Base-by-base conservation (phyloP, 805 yeast species). In the Wickerhamiella sergipiensis region DNA sequence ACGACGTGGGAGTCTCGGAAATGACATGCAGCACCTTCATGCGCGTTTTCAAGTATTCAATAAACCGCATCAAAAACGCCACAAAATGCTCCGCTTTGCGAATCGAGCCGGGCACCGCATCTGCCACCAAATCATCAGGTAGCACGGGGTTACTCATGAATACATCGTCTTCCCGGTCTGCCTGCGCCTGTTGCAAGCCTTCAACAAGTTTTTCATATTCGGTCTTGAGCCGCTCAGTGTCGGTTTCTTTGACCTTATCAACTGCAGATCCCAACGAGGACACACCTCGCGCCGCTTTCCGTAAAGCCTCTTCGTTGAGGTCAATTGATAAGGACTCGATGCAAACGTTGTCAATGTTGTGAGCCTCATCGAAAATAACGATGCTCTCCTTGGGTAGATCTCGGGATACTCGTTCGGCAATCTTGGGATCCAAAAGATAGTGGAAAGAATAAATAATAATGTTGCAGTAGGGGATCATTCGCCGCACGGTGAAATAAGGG, bases 1-100 rank as follows among this genome's bases (percentile, higher is more conserved):
- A 92, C 33, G 96, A 87, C 3, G 80, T 77, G 0, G 99, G 98
- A 0, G 98, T 92, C 65, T 92, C 99, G n/a, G 96, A 86, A 43
- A 92, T 88, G 38, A 92, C 98, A 69, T 90, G 96, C 47, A 94
- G 68, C 2, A 92, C 96, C 69, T 92, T 94, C 97, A 92, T 92
- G 67, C 98, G 79, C 2, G 97, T 90, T 62, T 90, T 92, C 60
- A 92, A 71, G 67, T 92, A 92, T 63, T 92, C 99, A 29, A 92
- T 85, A 58, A 92, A 85, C 56, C 99, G 72, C 61, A 89, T 86
- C 64, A 92, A 73, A 62, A 92, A 92, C 2, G 97, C 87, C 15
- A 92, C 82, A 61, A 92, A 92, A 70, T 92, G 98, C 62, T 94
- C 97, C 0, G 97, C 99, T 60, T 95, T 80, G 57, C 98, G 75